Conservation (phyloP, 495 filamentous ascomycete genomes). For the Penicillium paxilli region DNA sequence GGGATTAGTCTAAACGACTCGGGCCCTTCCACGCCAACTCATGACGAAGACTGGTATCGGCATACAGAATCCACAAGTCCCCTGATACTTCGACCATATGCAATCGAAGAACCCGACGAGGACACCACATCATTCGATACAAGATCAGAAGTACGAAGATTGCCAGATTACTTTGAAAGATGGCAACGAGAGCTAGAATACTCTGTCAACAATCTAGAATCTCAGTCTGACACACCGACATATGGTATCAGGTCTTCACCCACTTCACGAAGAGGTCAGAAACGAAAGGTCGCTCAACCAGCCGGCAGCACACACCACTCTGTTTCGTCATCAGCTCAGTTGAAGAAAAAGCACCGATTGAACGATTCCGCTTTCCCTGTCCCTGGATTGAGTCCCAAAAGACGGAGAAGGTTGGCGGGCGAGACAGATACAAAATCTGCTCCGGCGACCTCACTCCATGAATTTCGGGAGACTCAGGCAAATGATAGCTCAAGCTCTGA, state of each 20-base stretch:
- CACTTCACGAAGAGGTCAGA: conserved; percentile 31
- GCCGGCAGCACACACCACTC: neutral
- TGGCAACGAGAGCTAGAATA: conserved; percentile 38
- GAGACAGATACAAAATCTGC: conserved; percentile 1
- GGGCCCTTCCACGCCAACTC: conserved; percentile 14
- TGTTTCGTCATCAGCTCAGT: neutral
- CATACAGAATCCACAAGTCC: conserved; percentile 5
- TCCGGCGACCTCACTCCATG: conserved; percentile 8
- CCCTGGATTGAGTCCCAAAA: conserved; percentile 24
- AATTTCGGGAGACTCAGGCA: conserved; percentile 15
- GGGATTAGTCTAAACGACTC: conserved; percentile 16
- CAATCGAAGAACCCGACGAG: conserved; percentile 46
- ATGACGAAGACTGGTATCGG: neutral
- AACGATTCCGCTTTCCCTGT: conserved; percentile 11
- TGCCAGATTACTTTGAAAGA: conserved; percentile 22
- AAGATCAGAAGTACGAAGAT: conserved; percentile 8
- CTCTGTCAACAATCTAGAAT: conserved; percentile 31
- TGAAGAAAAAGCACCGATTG: neutral
- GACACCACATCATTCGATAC: conserved; percentile 15
- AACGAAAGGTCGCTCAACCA: conserved; percentile 33
- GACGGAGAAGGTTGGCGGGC: conserved; percentile 25
- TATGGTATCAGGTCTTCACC: neutral
- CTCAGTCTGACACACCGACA: conserved; percentile 17
- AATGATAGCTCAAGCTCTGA: conserved; percentile 26
- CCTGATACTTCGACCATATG: conserved; percentile 39